phyloP scores from a whole-genome alignment of 139 green algal genomes.

The Pedinophyceae sp. region DNA sequence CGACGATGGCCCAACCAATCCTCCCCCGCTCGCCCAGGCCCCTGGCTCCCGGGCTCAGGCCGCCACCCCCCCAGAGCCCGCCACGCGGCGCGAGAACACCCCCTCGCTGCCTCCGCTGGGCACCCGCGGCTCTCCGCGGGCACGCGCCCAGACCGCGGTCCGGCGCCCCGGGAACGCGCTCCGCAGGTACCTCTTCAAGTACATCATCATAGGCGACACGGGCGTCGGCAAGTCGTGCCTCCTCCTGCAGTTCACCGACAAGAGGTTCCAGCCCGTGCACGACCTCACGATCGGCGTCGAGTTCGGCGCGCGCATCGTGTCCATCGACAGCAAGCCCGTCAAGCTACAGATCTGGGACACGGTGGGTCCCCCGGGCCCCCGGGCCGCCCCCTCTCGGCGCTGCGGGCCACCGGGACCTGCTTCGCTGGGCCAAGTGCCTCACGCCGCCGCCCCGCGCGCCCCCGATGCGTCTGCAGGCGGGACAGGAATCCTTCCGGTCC shows the following conservation, averaged over 20 bases:
- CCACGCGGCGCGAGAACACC: no score
- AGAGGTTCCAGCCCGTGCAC: slow-evolving; percentile 60
- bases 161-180: no score
- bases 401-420: neutral
- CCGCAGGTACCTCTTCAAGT: slow-evolving; percentile 82
- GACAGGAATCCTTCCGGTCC: slow-evolving; percentile 93
- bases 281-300: slow-evolving; percentile 80
- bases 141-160: no score
- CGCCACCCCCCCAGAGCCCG: no score
- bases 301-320: slow-evolving; percentile 96
- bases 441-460: no score
- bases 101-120: no score
- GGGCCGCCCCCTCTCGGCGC: neutral
- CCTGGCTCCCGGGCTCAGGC: no score
- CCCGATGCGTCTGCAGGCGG: slow-evolving; percentile 61
- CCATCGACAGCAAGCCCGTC: slow-evolving; percentile 95
- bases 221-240: slow-evolving; percentile 98
- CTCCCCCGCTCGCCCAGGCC: no score
- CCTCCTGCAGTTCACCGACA: slow-evolving; percentile 98
- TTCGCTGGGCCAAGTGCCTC: neutral
- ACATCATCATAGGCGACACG: slow-evolving; percentile 98
- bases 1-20: no score
- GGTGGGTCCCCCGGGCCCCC: slow-evolving; percentile 18
- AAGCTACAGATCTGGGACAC: slow-evolving; percentile 98
- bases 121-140: no score